Evolutionary conservation across 2,329 filamentous ascomycete species (phyloP), one percentile per base, ranked within the genome.

Genomic region (Alternaria ethzedia): DNA sequence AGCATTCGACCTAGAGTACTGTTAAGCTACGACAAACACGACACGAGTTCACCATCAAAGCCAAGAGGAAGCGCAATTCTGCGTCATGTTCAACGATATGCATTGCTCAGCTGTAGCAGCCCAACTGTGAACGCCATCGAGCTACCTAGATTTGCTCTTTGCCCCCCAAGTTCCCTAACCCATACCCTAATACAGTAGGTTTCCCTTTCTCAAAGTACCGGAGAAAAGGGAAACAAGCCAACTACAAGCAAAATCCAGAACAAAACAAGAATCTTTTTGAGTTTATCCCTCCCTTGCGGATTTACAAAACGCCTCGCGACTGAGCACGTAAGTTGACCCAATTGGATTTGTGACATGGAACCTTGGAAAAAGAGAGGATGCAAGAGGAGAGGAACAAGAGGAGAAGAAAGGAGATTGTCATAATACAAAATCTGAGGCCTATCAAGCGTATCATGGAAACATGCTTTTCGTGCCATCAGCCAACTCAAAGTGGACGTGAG

Each of bases 351-450:
- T 52, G 28, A 41, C 28, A n/a, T 41, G 30, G 59, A 41, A 70
- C 64, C 57, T 45, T 45, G 65, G 54, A 47, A 67, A 76, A 70
- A 73, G 75, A 75, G 70, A 72, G 74, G 70, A 75, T 73, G 74
- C 74, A 76, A 72, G 68, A 69, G 73, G 65, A 71, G 70, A 72
- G 59, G 67, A 54, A 64, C 61, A 66, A 63, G 65, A 65, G 36
- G 69, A 61, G 68, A 67, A 64, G 66, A 70, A 70, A 72, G 64
- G 61, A 72, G 63, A 69, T 63, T 68, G 67, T 76, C 75, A 75
- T 77, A 75, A 74, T 77, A 77, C 75, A 77, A 74, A 70, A 64
- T 63, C 61, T 67, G 66, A 69, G 72, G 63, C 70, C 45, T 69
- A 67, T 59, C 61, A 72, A 67, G 66, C 68, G 64, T 62, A 70